Evolutionary conservation across 2,329 filamentous ascomycete genomes (phyloP), one percentile per base, ranked within the genome.

Genomic region (Plenodomus biglobosus): DNA sequence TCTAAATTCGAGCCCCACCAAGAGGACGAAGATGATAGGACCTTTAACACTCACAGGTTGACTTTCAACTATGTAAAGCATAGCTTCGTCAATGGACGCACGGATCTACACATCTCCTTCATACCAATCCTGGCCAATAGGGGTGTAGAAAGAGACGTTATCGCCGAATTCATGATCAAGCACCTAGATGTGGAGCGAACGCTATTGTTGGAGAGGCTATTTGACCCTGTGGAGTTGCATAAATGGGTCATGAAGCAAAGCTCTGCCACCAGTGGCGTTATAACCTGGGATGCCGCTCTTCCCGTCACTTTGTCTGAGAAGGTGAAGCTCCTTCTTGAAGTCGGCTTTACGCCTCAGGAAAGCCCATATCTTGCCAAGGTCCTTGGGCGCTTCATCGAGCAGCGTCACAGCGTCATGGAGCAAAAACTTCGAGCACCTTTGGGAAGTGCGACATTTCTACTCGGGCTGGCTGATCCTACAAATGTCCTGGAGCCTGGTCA

Each of bases 381-480:
- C 3, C 73, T 80, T 0, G 76, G 65, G 52, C 66, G 69, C 0
- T 72, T 84, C 6, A 75, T 85, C 2, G 73, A 74, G 27, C 60
- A 70, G 3, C 81, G 81, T 50, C 85, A 83, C 43, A 73, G 82
- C 0, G 66, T 71, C 1, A 73, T 88, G 8, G 73, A 79, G 37
- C 66, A 75, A 1, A 82, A 80, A 46, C 71, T 88, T 44, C 84
- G 83, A 40, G 80, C 90, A 40, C 78, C 75, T 1, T 72, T 90
- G 0, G 78, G 79, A 0, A 76, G 78, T 7, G 87, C 86, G 0
- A 81, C 85, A 0, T 84, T 82, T 38, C 72, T 84, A 0, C 82
- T 79, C 50, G 90, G 90, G 72, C 78, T 88, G 0, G 80, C 85
- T 0, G 88, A 92, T 64, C 88, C 88, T 19, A 71, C 71, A 0